Evolutionary conservation across 495 filamentous ascomycete genomes (phyloP).

Genomic region (Podospora australis): DNA sequence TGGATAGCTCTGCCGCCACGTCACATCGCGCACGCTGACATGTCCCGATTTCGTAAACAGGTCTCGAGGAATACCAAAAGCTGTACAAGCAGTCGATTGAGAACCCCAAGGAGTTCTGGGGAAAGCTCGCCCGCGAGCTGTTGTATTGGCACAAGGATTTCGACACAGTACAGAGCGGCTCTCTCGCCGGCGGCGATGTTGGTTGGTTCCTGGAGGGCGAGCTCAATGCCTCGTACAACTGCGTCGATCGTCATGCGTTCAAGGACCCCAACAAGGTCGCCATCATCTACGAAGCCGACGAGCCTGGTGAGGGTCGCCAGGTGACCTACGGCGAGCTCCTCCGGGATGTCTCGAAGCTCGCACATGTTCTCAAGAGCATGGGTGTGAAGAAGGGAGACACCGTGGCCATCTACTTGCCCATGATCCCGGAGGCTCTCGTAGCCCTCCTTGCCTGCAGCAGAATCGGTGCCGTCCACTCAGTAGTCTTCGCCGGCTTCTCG

Average conservation of each 20-base stretch:
- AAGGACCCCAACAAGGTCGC: conserved; percentile 87
- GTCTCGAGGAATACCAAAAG: conserved; percentile 79
- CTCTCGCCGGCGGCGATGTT: conserved; percentile 72
- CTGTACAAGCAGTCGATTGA: conserved; percentile 96
- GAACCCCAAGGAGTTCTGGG: conserved; percentile 89
- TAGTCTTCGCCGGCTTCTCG: conserved; percentile 98
- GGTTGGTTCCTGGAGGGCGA: conserved; percentile 94
- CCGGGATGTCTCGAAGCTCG: conserved; percentile 79
- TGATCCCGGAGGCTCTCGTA: conserved; percentile 94
- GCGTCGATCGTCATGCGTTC: conserved; percentile 90
- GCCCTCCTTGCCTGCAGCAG: conserved; percentile 86
- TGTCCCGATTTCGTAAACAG: conserved; percentile 30
- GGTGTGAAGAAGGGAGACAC: conserved; percentile 97
- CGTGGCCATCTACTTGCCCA: conserved; percentile 94
- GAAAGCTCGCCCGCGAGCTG: conserved; percentile 73
- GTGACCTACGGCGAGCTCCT: conserved; percentile 94
- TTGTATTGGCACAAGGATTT: conserved; percentile 89
- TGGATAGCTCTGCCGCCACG: not conserved
- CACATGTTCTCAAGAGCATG: conserved; percentile 83
- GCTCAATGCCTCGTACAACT: conserved; percentile 95
- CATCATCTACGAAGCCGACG: conserved; percentile 98
- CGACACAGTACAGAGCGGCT: conserved; percentile 78
- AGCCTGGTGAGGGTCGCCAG: conserved; percentile 76
- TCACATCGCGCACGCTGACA: conserved; percentile 14
- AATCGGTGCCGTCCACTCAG: conserved; percentile 95